Percentiles rank a stretch among this genome's conserved stretches.
These are phyloP conservation scores for Purshia tridentata DNA, from an alignment of 306 rosid species.

Conservation along the genomic window DNA sequence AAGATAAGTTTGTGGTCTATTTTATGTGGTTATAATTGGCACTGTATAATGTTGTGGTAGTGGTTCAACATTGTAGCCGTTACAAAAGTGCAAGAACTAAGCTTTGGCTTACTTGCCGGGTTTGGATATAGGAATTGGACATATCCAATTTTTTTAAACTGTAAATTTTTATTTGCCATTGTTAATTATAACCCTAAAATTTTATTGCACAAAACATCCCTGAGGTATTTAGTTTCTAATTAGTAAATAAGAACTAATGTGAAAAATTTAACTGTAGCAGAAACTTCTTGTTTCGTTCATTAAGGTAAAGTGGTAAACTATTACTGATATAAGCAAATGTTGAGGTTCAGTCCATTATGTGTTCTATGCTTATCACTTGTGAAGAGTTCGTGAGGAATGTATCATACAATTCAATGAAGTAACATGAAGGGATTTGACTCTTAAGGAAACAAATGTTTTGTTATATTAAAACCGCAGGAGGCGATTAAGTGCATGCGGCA, in stretches of 20 bases:
- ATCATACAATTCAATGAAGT: neutral
- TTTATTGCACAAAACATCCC: neutral
- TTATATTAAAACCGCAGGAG: slow-evolving; percentile 53
- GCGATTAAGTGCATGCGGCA: slow-evolving; percentile 96
- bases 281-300: neutral
- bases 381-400: neutral
- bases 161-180: neutral
- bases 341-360: neutral
- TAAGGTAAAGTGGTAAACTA: neutral
- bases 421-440: neutral
- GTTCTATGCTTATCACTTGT: neutral
- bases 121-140: neutral
- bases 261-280: neutral
- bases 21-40: neutral
- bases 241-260: neutral
- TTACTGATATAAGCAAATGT: neutral
- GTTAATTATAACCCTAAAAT: neutral
- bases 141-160: slow-evolving; percentile 6
- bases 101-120: neutral
- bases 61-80: neutral
- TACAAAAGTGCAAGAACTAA: slow-evolving; percentile 2
- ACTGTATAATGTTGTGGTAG: neutral
- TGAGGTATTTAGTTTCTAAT: neutral
- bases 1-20: neutral
- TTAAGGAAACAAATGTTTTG: slow-evolving; percentile 10